Percentiles rank a stretch among this genome's conserved stretches.
These are phyloP conservation scores for Colletotrichum sp. DNA, from an alignment of 2,329 filamentous ascomycete species.

Conservation along the genomic window DNA sequence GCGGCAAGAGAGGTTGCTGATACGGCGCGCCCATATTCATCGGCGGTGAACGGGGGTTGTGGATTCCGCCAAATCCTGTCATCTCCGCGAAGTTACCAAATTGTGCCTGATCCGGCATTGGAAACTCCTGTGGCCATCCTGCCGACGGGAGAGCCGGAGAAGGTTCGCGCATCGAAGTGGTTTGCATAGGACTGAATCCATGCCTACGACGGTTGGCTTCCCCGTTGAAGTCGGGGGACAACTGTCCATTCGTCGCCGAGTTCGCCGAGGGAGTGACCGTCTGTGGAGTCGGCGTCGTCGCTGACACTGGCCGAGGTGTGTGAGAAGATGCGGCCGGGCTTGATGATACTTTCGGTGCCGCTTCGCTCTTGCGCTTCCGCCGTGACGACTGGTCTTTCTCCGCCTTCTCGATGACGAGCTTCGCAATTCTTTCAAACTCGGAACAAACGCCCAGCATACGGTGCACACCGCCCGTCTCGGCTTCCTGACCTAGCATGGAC, in stretches of 20 bases:
- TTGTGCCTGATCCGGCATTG: constrained; percentile 36
- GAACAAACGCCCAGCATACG: constrained; percentile 93
- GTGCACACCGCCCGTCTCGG: constrained; percentile 87
- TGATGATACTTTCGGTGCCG: constrained; percentile 32
- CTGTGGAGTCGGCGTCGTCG: constrained; percentile 34
- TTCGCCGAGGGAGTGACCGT: not conserved
- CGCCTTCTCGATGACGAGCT: constrained; percentile 86
- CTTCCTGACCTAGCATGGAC: constrained; percentile 86
- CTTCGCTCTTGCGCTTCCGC: constrained; percentile 82
- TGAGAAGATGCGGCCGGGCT: constrained; percentile 30
- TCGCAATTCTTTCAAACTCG: constrained; percentile 96
- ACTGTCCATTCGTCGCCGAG: constrained; percentile 12
- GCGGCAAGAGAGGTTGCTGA: constrained; percentile 87
- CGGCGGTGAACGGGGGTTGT: constrained; percentile 40
- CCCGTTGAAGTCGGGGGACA: constrained; percentile 23
- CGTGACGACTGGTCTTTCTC: constrained; percentile 83
- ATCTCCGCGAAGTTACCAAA: constrained; percentile 52
- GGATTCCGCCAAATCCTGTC: constrained; percentile 44
- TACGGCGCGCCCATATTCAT: constrained; percentile 48
- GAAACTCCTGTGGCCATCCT: constrained; percentile 55
- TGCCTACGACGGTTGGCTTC: constrained; percentile 20
- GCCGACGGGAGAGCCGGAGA: constrained; percentile 50
- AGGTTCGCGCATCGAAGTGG: constrained; percentile 39
- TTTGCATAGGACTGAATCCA: constrained; percentile 41
- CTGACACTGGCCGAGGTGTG: constrained; percentile 34